Conservation (phyloP, 1,139 yeast species). For the Yamadazyma diospyri region DNA sequence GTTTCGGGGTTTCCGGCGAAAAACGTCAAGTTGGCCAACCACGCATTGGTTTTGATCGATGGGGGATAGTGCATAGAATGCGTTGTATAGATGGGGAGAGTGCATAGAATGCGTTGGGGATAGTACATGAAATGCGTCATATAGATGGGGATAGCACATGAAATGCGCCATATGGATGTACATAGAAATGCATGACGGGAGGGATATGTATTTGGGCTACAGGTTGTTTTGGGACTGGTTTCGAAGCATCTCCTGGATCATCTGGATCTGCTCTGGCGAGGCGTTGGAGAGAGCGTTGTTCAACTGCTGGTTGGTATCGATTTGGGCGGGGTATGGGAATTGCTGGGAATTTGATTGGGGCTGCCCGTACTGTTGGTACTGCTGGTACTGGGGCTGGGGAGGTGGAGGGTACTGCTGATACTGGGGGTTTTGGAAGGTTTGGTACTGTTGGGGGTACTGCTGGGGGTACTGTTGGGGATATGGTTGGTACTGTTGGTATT, state of each 20-base stretch:
- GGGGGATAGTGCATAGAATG: neutral
- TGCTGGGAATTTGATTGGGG: slow-evolving; percentile 8
- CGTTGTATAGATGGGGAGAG: neutral
- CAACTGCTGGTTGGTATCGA: slow-evolving; percentile 14
- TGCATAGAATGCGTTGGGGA: slow-evolving; percentile 1
- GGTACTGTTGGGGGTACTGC: slow-evolving; percentile 1
- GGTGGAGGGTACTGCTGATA: slow-evolving; percentile 2
- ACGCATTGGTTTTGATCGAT: slow-evolving; percentile 24
- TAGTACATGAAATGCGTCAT: too few species aligned
- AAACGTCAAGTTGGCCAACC: slow-evolving; percentile 52
- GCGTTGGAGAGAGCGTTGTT: slow-evolving; percentile 15
- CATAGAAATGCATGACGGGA: too few species aligned
- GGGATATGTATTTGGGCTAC: too few species aligned
- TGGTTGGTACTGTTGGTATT: slow-evolving; percentile 5
- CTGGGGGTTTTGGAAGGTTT: slow-evolving; percentile 3
- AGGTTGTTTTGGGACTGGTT: too few species aligned
- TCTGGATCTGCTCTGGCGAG: slow-evolving; percentile 22
- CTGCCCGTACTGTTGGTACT: slow-evolving; percentile 8
- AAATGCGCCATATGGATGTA: too few species aligned
- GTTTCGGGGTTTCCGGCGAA: slow-evolving; percentile 76
- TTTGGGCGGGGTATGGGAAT: slow-evolving; percentile 14
- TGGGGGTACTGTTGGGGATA: slow-evolving; percentile 3
- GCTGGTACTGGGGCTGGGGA: slow-evolving; percentile 4
- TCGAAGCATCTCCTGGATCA: slow-evolving; percentile 27
- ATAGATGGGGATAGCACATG: too few species aligned